Evolutionary conservation across 768 basidiomycete genomes (phyloP), one percentile per base, ranked within the genome.

Genomic region (Lentinula sp.): DNA sequence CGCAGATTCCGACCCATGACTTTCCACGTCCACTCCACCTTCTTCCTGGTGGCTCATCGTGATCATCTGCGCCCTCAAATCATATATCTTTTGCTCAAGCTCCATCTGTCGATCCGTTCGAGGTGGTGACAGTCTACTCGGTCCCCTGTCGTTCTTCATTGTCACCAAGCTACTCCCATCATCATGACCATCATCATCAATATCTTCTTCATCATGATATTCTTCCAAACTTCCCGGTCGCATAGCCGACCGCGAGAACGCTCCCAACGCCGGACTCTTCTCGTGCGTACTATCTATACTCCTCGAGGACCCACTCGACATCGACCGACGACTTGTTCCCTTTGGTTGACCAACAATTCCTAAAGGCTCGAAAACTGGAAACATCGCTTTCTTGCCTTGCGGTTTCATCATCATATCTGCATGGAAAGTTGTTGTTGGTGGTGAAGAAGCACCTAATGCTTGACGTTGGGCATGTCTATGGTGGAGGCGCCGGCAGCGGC

Each of bases 61-160:
- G 5, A 57, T 57, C 32, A 57, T 42, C 23, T 35, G 56, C 21
- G 13, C 21, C 42, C 42, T 43, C 56, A 57, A 57, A n/a, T 57
- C 56, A 21, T 57, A 40, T 5, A 57, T 57, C 45, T 46, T 57
- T 11, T 57, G 42, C 39, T 57, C 42, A 8, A 57, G 56, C 23
- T 57, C 56, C 56, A 57, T 57, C 56, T 57, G 56, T 13, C 56
- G 40, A 45, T 57, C 56, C 21, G 56, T 57, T n/a, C 56, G 51
- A 34, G 51, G 39, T 32, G 56, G 56, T 42, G 45, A 46, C 28
- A 57, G 23, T 43, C 45, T 40, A 5, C 21, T 39, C 21, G 21
- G 35, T 32, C 21, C 18, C 15, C 42, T 31, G 39, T n/a, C 23
- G 4, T 32, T 8, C 31, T 35, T 15, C 2, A 18, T 11, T 23